Conservation (phyloP, 805 yeast species). For the Jamesozyma rosinii region DNA sequence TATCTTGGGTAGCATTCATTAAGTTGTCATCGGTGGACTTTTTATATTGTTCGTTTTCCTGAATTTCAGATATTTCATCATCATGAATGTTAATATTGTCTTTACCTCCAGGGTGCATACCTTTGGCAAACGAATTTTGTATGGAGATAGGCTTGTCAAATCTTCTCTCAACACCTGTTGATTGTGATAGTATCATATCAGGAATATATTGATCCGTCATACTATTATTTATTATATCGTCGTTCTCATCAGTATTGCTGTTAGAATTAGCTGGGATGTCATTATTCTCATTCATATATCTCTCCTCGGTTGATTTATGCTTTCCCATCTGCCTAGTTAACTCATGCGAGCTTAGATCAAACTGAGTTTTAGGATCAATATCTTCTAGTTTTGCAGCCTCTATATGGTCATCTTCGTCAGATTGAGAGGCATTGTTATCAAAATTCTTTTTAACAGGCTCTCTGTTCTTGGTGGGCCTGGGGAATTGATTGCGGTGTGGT, state of each 20-base stretch:
- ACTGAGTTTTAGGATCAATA: conserved; percentile 6
- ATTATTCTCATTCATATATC: not conserved
- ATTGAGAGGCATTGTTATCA: not conserved
- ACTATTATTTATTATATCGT: conserved; percentile 4
- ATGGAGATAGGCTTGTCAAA: conserved; percentile 30
- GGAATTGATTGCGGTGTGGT: not conserved
- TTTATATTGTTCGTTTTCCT: not conserved
- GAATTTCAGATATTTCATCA: no score
- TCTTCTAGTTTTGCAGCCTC: conserved; percentile 6
- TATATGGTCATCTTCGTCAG: conserved; percentile 11
- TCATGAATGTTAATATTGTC: no score
- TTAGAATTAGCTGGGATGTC: not conserved
- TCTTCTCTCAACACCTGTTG: conserved; percentile 42
- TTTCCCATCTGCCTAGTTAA: conserved; percentile 14
- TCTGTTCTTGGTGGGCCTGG: not conserved
- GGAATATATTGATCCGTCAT: conserved; percentile 31
- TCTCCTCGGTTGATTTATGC: not conserved
- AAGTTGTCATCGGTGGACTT: not conserved
- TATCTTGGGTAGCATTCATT: not conserved
- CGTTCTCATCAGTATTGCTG: not conserved
- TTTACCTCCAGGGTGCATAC: conserved; percentile 2
- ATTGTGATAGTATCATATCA: conserved; percentile 42
- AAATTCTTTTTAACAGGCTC: no score
- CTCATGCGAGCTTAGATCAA: conserved; percentile 11
- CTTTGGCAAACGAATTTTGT: conserved; percentile 25